Evolutionary conservation across 768 basidiomycete species (phyloP).

Genomic region (Lentinus tigrinus): DNA sequence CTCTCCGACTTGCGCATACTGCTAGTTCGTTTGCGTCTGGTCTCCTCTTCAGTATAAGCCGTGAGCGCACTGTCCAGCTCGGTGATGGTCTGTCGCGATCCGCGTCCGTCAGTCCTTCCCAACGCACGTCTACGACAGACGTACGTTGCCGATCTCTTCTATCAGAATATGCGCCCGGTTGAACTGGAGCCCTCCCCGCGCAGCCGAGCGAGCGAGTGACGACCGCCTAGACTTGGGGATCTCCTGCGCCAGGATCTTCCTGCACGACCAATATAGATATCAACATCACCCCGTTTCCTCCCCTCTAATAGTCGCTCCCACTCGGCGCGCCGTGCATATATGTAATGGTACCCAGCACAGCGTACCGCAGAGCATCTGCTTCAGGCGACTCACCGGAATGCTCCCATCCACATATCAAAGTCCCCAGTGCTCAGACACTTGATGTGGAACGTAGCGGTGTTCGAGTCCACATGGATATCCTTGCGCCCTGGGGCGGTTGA

Average conservation of each 20-base stretch:
- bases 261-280: conserved; percentile 23
- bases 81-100: conserved; percentile 47
- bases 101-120: conserved; percentile 2
- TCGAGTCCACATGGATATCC: conserved; percentile 80
- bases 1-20: conserved; percentile 40
- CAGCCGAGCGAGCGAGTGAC: conserved; percentile 33
- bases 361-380: too few species aligned
- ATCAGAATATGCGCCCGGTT: conserved; percentile 51
- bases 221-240: conserved; percentile 36
- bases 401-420: conserved; percentile 71
- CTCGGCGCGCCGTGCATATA: too few species aligned
- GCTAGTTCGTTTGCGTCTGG: conserved; percentile 34
- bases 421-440: conserved; percentile 72
- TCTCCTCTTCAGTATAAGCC: conserved; percentile 39
- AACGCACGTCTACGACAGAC: conserved; percentile 22
- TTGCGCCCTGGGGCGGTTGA: conserved; percentile 70
- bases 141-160: conserved; percentile 67
- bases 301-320: too few species aligned
- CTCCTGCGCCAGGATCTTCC: conserved; percentile 61
- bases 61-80: conserved; percentile 57
- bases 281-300: background rate
- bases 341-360: too few species aligned
- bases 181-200: conserved; percentile 43
- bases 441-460: conserved; percentile 77
- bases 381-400: conserved; percentile 55